Evolutionary conservation across 768 basidiomycete species (phyloP), one percentile per base, ranked within the genome.

Genomic region (Podaxis sp.): DNA sequence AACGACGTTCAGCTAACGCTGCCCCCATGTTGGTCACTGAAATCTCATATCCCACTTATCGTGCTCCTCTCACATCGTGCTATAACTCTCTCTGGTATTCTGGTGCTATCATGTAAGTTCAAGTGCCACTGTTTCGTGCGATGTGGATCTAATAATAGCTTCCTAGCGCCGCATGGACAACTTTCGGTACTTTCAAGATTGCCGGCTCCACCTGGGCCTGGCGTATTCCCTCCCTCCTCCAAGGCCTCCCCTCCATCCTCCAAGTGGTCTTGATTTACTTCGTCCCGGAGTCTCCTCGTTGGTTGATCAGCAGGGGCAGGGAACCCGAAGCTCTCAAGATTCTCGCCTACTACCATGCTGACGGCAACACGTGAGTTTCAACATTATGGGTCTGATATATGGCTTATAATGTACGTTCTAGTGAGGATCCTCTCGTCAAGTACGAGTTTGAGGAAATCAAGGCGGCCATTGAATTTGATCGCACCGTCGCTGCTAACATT

Each of bases 31-130:
- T 94, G 75, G 85, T 94, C 57, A 88, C 91, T 52, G 93, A 95
- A 73, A 74, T 94, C n/a, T 81, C 92, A 1, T 93, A 93, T 71
- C 93, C 92, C 14, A 77, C 82, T 10, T 88, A 95, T 72, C 91
- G 93, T 65, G 88, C 86, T 13, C 85, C 86, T 36, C 73, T 95
- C 61, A 93, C 90, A 13, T 86, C 89, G 1, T 73, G 85, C 53
- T 91, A 90, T 77, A 91, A 92, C 78, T 88, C 90, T 32, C 85
- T 92, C 62, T 93, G 92, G 91, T 91, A 91, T 70, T 86, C 88
- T 14, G 92, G 92, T 61, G 79, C 90, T 58, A 91, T 93, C 69
- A 68, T 92, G 85, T 87, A 64, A 47, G 83, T 76, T 36, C 35
- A 21, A 55, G 53, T 14, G 28, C 42, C 18, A 32, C 18, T 40